Percentiles rank a stretch among this genome's conserved stretches.
These are phyloP conservation scores for Macrophomina phaseolina DNA, from an alignment of 2,329 filamentous ascomycete species.

Conservation along the genomic window DNA sequence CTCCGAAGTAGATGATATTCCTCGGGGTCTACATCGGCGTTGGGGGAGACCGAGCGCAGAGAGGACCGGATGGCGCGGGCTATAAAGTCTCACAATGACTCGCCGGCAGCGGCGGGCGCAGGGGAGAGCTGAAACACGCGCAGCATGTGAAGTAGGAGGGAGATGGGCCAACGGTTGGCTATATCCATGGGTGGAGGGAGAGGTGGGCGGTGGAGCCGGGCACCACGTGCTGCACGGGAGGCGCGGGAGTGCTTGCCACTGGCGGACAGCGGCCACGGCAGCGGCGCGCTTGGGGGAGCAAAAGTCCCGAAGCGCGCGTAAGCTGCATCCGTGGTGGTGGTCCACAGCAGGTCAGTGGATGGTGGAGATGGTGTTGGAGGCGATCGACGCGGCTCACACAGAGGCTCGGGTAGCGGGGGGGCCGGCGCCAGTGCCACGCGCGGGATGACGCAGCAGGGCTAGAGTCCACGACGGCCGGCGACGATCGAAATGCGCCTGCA, in stretches of 20 bases:
- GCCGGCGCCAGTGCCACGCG: background rate
- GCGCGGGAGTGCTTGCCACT: background rate
- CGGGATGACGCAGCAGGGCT: slow-evolving; percentile 16
- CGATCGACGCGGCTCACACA: slow-evolving; percentile 8
- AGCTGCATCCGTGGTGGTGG: slow-evolving; percentile 4
- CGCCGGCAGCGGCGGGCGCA: background rate
- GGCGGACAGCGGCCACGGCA: background rate
- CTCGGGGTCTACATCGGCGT: slow-evolving; percentile 3
- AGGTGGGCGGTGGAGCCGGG: slow-evolving; percentile 19
- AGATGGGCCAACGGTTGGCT: slow-evolving; percentile 9
- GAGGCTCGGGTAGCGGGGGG: slow-evolving; percentile 19
- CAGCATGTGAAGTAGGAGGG: background rate
- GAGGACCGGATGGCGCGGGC: slow-evolving; percentile 10
- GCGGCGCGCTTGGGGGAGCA: background rate
- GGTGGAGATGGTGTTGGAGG: slow-evolving; percentile 2
- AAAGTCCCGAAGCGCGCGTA: background rate
- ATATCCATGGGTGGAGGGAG: background rate
- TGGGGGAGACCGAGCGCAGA: slow-evolving; percentile 3
- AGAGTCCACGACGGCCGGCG: background rate
- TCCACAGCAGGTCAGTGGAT: background rate
- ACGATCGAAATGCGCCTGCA: background rate
- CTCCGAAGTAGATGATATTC: slow-evolving; percentile 2
- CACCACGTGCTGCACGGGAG: slow-evolving; percentile 1
- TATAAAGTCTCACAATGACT: slow-evolving; percentile 23
- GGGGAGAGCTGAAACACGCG: slow-evolving; percentile 12